Conservation (phyloP, 2,329 filamentous ascomycete species). For the Knufia fluminis region DNA sequence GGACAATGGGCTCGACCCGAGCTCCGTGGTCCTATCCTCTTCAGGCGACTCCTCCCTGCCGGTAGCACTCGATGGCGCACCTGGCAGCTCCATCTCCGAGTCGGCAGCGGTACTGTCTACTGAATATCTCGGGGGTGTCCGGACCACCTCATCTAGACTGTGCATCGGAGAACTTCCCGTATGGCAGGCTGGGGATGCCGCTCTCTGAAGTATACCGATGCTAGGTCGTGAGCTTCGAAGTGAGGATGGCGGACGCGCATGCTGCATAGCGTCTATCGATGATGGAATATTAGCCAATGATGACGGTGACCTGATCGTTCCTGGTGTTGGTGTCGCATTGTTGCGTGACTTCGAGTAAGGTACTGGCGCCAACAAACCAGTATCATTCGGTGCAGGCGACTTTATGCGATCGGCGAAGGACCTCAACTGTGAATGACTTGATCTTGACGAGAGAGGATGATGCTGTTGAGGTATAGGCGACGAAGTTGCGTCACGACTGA, state of each 20-base stretch:
- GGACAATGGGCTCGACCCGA: slow-evolving; percentile 21
- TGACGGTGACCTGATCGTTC: slow-evolving; percentile 22
- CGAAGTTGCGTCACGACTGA: slow-evolving; percentile 34
- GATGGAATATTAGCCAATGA: slow-evolving; percentile 18
- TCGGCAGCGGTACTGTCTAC: slow-evolving; percentile 11
- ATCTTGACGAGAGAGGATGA: slow-evolving; percentile 11
- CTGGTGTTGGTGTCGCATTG: slow-evolving; percentile 12
- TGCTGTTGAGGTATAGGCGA: slow-evolving; percentile 28
- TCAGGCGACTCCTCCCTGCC: slow-evolving; percentile 9
- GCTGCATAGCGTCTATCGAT: slow-evolving; percentile 9
- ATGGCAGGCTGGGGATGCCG: background rate
- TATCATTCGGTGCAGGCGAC: slow-evolving; percentile 14
- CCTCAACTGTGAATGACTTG: slow-evolving; percentile 16
- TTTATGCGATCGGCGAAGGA: slow-evolving; percentile 22
- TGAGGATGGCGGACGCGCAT: slow-evolving; percentile 16
- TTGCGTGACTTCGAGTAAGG: slow-evolving; percentile 20
- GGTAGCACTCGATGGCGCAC: slow-evolving; percentile 13
- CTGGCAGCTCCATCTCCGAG: slow-evolving; percentile 8
- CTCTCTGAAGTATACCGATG: slow-evolving; percentile 11
- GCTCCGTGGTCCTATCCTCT: slow-evolving; percentile 20
- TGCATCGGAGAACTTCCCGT: background rate
- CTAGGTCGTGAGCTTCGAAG: slow-evolving; percentile 15
- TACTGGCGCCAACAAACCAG: slow-evolving; percentile 20
- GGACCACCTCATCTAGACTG: slow-evolving; percentile 1
- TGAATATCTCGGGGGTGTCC: slow-evolving; percentile 8